These are phyloP conservation scores for Mucor saturninus DNA, from an alignment of 371 early-diverging fungal genomes.

Conservation along the genomic window DNA sequence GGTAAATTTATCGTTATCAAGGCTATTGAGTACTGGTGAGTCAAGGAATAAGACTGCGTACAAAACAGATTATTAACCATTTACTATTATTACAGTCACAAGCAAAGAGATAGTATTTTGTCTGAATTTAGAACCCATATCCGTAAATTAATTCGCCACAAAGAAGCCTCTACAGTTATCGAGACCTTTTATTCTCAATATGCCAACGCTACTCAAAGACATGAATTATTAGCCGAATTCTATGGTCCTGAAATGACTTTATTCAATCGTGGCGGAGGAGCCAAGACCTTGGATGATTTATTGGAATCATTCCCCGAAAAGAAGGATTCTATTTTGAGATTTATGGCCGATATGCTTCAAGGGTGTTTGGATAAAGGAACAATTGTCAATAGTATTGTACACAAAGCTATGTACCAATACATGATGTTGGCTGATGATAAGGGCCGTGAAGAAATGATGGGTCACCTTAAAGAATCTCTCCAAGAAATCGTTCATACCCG, in stretches of 20 bases:
- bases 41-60: background rate
- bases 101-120: conserved; percentile 75
- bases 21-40: conserved; percentile 83
- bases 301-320: conserved; percentile 75
- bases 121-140: conserved; percentile 84
- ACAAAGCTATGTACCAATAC: conserved; percentile 87
- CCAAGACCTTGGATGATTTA: conserved; percentile 68
- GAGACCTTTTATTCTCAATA: conserved; percentile 87
- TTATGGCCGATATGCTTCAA: conserved; percentile 71
- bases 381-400: conserved; percentile 84
- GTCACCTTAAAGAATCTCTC: conserved; percentile 80
- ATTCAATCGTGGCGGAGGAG: conserved; percentile 58
- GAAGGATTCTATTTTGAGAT: conserved; percentile 74
- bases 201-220: conserved; percentile 79
- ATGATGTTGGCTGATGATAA: conserved; percentile 66
- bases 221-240: conserved; percentile 86
- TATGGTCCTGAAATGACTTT: conserved; percentile 92
- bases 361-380: conserved; percentile 86
- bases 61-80: background rate
- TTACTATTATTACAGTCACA: conserved; percentile 54
- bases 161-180: conserved; percentile 82
- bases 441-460: conserved; percentile 66
- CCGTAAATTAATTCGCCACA: conserved; percentile 78
- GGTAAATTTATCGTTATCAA: conserved; percentile 89
- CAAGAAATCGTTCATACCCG: conserved; percentile 90